Evolutionary conservation across 2,329 filamentous ascomycete species (phyloP).

Genomic region (Chrysoporthe cubensis): DNA sequence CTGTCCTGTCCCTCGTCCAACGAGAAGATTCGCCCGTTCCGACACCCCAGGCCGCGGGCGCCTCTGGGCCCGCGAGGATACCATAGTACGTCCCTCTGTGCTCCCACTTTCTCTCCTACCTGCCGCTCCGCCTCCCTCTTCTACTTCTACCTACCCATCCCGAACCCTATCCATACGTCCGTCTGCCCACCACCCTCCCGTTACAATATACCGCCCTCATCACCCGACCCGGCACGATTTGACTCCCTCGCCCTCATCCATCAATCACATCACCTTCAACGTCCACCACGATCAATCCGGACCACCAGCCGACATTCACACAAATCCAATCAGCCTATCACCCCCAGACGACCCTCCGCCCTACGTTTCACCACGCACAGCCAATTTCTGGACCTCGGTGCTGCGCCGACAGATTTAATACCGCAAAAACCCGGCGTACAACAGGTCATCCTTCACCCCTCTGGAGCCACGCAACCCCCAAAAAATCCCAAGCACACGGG

Average conservation of each 20-base stretch:
- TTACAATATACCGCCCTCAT: conserved; percentile 1
- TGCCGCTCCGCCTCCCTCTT: conserved; percentile 17
- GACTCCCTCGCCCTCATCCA: conserved; percentile 6
- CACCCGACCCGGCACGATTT: not conserved
- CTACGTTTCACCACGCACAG: not conserved
- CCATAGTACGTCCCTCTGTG: not conserved
- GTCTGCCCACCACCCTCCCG: conserved; percentile 13
- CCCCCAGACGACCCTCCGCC: not conserved
- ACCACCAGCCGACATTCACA: not conserved
- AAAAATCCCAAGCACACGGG: not conserved
- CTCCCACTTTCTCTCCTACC: conserved; percentile 15
- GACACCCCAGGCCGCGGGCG: not conserved
- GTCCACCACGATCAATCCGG: not conserved
- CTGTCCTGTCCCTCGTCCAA: conserved; percentile 25
- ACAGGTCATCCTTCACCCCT: not conserved
- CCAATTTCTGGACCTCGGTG: conserved; percentile 10
- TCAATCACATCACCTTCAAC: not conserved
- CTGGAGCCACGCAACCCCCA: conserved; percentile 14
- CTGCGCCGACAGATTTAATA: conserved; percentile 18
- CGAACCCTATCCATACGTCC: conserved; percentile 24
- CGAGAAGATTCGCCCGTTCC: conserved; percentile 17
- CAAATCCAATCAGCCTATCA: not conserved
- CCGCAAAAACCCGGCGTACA: conserved; percentile 22
- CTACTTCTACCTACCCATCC: conserved; percentile 27
- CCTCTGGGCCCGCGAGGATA: too few relatives aligned